A percentile compares a stretch with the other conserved stretches of the same genome.
Conservation (phyloP, 176 grass and related monocot genomes). For the Bonia amplexicaulis region DNA sequence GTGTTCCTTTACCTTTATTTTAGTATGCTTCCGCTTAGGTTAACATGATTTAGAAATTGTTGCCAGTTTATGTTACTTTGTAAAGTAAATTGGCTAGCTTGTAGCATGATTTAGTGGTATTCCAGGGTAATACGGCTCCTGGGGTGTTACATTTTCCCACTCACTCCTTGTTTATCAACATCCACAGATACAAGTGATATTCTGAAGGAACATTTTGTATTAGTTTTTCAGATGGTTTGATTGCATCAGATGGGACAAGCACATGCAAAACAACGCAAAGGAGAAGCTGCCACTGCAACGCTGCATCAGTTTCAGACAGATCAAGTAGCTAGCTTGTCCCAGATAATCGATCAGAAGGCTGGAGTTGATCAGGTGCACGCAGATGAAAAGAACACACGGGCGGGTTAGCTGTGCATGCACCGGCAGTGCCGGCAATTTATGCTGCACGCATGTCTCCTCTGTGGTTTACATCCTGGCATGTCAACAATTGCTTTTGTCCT, state of each 20-base stretch:
- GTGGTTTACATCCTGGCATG: background rate
- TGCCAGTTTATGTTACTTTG: too few species aligned
- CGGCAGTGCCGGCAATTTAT: background rate
- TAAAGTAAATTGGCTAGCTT: too few species aligned
- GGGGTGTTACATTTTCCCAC: too few species aligned
- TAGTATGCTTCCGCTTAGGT: too few species aligned
- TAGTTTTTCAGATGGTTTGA: background rate
- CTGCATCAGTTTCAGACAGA: background rate
- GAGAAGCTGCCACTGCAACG: background rate
- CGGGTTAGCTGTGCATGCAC: background rate
- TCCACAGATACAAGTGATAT: background rate
- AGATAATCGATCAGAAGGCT: background rate
- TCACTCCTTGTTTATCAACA: background rate
- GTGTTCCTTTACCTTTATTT: too few species aligned
- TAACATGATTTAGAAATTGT: too few species aligned
- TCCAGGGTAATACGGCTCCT: too few species aligned
- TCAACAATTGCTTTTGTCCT: background rate
- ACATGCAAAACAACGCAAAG: background rate
- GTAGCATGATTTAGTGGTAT: too few species aligned
- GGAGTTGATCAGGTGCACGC: background rate
- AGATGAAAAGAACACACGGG: background rate
- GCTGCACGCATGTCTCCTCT: background rate
- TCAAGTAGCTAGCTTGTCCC: background rate
- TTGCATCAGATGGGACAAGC: background rate
- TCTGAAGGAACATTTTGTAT: background rate